phyloP scores from a whole-genome alignment of 1,139 yeast species.

The Suhomyces wounanorum region DNA sequence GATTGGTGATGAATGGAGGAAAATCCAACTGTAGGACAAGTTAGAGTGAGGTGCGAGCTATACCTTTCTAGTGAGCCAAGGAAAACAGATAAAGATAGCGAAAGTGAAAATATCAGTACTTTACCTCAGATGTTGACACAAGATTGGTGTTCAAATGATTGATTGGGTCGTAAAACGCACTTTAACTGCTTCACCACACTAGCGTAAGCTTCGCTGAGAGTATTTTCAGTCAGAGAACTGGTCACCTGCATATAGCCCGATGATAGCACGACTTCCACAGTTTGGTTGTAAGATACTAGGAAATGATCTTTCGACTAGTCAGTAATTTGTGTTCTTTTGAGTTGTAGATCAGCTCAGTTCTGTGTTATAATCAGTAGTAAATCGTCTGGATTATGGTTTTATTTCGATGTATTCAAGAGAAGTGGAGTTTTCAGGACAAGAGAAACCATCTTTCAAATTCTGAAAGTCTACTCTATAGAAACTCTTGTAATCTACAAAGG shows the following conservation, averaged over 20 bases:
- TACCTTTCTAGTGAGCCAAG: not conserved
- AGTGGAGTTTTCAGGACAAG: too few species aligned
- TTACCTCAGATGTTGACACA: not conserved
- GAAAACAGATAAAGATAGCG: not conserved
- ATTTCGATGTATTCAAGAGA: too few species aligned
- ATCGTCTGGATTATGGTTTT: too few species aligned
- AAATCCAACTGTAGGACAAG: not conserved
- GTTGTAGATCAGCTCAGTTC: too few species aligned
- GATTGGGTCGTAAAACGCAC: constrained; percentile 5
- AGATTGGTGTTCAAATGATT: not conserved
- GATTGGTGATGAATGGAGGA: constrained; percentile 1
- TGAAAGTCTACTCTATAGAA: too few species aligned
- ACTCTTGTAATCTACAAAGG: too few species aligned
- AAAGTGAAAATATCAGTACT: not conserved
- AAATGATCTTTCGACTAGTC: not conserved
- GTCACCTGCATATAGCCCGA: constrained; percentile 6
- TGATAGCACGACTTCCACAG: constrained; percentile 2
- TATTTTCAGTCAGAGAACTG: constrained; percentile 4
- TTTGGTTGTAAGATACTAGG: not conserved
- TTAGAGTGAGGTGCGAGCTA: not conserved
- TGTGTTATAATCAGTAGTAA: too few species aligned
- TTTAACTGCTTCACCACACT: constrained; percentile 3
- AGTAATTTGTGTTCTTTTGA: not conserved
- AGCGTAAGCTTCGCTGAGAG: constrained; percentile 3
- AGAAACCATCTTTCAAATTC: too few species aligned